Conservation (phyloP, 805 yeast genomes). For the Spathaspora girioi region DNA sequence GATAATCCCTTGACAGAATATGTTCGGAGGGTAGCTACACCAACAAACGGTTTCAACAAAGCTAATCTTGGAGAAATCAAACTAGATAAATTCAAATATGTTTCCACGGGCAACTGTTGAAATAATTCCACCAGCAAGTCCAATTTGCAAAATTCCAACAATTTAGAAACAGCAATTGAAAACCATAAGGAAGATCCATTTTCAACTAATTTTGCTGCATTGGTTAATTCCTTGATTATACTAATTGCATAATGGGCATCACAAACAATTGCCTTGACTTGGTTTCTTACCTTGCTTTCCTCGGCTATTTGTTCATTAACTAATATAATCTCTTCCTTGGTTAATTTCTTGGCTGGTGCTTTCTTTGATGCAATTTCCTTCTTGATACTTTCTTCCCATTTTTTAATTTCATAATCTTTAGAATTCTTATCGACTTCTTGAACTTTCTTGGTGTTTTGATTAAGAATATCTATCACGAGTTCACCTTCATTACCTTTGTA, state of each 20-base stretch:
- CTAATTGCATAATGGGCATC: conserved; percentile 47
- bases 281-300: conserved; percentile 55
- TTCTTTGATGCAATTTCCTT: conserved; percentile 66
- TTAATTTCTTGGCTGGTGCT: conserved; percentile 38
- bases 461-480: conserved; percentile 62
- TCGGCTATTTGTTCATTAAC: conserved; percentile 60
- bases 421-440: conserved; percentile 58
- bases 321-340: conserved; percentile 70
- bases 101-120: conserved; percentile 41
- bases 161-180: conserved; percentile 53
- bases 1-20: conserved; percentile 45
- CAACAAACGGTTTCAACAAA: conserved; percentile 49
- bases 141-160: conserved; percentile 44
- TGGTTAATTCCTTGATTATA: conserved; percentile 52
- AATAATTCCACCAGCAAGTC: conserved; percentile 29
- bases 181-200: conserved; percentile 73
- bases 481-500: conserved; percentile 71
- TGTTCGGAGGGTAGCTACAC: conserved; percentile 66
- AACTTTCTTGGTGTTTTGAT: conserved; percentile 35
- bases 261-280: conserved; percentile 36
- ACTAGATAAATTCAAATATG: conserved; percentile 54
- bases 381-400: conserved; percentile 87
- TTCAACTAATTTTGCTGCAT: conserved; percentile 48
- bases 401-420: conserved; percentile 77
- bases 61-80: conserved; percentile 53